Evolutionary conservation across 2,329 filamentous ascomycete genomes (phyloP), one percentile per base, ranked within the genome.

Genomic region (Clonostachys byssicola): DNA sequence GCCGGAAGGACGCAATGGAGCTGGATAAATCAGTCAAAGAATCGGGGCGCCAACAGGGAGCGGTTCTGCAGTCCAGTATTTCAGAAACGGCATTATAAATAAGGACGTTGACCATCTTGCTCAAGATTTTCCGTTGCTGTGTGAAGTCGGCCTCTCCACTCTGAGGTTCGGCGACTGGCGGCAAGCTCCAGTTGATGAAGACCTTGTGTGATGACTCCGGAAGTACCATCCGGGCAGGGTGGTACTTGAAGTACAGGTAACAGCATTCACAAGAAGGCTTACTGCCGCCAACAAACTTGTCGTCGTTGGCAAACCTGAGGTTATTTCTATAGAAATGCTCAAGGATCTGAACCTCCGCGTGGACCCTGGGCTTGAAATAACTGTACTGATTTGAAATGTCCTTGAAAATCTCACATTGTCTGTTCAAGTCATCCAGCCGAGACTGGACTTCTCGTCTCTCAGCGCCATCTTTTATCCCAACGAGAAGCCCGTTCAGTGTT

Each of bases 191-290:
- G 23, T 30, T 20, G 17, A 17, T 43, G 34, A 66, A 74, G 1
- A 66, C 51, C 40, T 71, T 73, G 20, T 65, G 55, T 43, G 74
- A 71, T 0, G 63, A 65, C 13, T 59, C 57, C 0, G 65, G 67
- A 18, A 61, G 56, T 1, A 59, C 58, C 44, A 52, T 60, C 4
- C 8, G 51, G 4, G 57, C 59, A 0, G 67, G 67, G 43, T 77
- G 72, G 12, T 67, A 44, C 9, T 51, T 55, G 23, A 77, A 67
- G 49, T 76, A 77, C 3, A 72, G 57, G 38, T 60, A 60, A 54
- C 74, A 80, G 44, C 70, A 74, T 48, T 73, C 71, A 47, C 75
- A 80, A 4, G 77, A 69, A 0, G 67, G 66, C 54, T 80, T 80
- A 54, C 74, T 80, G 49, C 69, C 75, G 4, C 68, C 74, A 12